A percentile compares a stretch with the other conserved stretches of the same genome.
These are phyloP conservation scores for Scutellaria barbata DNA, from an alignment of 257 asterid genomes.

Conservation along the genomic window DNA sequence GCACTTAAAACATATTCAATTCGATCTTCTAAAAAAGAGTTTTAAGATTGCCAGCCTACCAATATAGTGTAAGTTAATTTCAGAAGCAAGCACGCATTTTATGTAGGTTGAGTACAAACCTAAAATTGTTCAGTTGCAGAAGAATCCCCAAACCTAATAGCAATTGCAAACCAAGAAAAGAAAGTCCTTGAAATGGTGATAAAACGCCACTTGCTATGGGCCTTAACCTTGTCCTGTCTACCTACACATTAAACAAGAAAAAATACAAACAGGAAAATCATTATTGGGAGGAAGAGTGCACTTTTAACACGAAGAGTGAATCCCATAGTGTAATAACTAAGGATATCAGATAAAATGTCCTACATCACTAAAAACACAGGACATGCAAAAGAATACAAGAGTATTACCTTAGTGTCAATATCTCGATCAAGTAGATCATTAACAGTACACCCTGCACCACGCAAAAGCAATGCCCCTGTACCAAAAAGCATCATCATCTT, in stretches of 20 bases:
- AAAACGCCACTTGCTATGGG: constrained; percentile 89
- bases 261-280: constrained; percentile 31
- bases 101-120: constrained; percentile 52
- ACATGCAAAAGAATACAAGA: constrained; percentile 12
- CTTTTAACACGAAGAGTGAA: constrained; percentile 14
- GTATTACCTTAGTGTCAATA: constrained; percentile 75
- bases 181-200: constrained; percentile 80
- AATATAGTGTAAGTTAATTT: not conserved
- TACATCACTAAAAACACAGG: constrained; percentile 8
- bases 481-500: constrained; percentile 89
- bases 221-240: constrained; percentile 84
- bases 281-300: constrained; percentile 20
- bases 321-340: constrained; percentile 20
- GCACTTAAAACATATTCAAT: not conserved
- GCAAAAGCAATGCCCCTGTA: constrained; percentile 80
- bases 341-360: constrained; percentile 5
- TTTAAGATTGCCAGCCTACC: not conserved
- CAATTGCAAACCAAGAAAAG: constrained; percentile 88
- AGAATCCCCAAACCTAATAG: constrained; percentile 89
- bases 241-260: constrained; percentile 71
- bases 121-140: constrained; percentile 77
- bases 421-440: constrained; percentile 93
- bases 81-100: constrained; percentile 1
- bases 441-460: constrained; percentile 94
- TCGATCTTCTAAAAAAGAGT: constrained; percentile 8